Base-by-base conservation (phyloP, 1,139 yeast species). In the Hemisphaericaspora xylofermentans region DNA sequence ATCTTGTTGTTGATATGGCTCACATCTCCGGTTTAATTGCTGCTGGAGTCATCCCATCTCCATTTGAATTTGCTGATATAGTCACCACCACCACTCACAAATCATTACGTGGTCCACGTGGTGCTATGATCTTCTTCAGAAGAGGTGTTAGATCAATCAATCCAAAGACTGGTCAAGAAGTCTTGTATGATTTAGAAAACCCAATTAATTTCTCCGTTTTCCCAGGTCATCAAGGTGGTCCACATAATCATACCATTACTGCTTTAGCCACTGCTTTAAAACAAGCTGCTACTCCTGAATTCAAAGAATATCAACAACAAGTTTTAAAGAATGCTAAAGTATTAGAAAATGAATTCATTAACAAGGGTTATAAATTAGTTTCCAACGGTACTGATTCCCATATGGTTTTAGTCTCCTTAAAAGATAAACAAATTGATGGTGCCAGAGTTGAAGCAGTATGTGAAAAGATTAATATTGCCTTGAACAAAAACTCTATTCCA, bases 161-260 rank as follows among this genome's bases (percentile, higher is more conserved):
- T n/a, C n/a, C 84, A 57, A 88, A 88, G 74, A 84, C 84, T 59
- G 97, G 97, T 53, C 87, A 88, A 70, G 95, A 88, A 68, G 76
- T 87, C 46, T 73, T 75, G 44, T 91, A 88, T 66, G 96, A 89
- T 49, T 78, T 91, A 60, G 97, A 91, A 61, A 81, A 79, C 64
- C 87, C 84, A 60, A 88, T 91, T 67, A 91, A 91, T 75, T 91
- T 91, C 63, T 87, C 96, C 18, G 97, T 91, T 33, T 91, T 91
- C 87, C 98, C 98, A 54, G 98, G 95, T 45, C 97, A 91, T 68
- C 98, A 91, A 75, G 98, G 98, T 73, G 98, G 98, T 59, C 98
- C 98, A 54, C 97, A 91, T 68, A 91, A 91, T 75, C 97, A 91
- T 69, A 91, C 97, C 54, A 91, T 91, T 60, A 85, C 96, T 51